Percentiles rank a stretch among this genome's conserved stretches.
Evolutionary conservation across 148 eudicot genomes (phyloP).

Genomic region (Fallopia convolvulus): DNA sequence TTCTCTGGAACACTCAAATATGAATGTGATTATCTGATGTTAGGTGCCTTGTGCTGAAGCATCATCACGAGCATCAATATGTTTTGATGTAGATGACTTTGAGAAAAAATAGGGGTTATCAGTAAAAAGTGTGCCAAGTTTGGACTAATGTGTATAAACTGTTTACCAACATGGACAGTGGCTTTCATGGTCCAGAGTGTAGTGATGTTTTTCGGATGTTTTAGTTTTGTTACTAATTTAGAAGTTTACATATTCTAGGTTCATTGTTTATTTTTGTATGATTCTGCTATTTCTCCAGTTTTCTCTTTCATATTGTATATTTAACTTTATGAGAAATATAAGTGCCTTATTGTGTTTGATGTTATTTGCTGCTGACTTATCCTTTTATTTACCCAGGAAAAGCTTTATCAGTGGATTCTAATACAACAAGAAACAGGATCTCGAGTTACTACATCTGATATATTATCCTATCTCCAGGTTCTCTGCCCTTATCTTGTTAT

Average conservation of each 20-base stretch:
- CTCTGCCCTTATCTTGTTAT: neutral
- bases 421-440: slow-evolving; percentile 78
- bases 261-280: neutral
- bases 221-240: neutral
- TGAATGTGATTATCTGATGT: neutral
- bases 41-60: neutral
- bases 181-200: neutral
- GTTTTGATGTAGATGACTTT: neutral
- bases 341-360: neutral
- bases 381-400: slow-evolving; percentile 43
- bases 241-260: neutral
- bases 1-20: neutral
- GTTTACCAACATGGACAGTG: neutral
- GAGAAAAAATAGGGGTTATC: neutral
- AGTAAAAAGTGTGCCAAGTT: neutral
- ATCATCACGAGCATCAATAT: neutral
- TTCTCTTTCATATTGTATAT: neutral
- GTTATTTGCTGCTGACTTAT: neutral
- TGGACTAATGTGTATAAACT: neutral
- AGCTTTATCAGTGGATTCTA: slow-evolving; percentile 76
- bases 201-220: neutral
- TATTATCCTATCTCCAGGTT: slow-evolving; percentile 68
- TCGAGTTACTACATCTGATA: slow-evolving; percentile 57
- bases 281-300: neutral
- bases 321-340: neutral